Evolutionary conservation across 805 yeast genomes (phyloP).

Genomic region (Candida quercuum): DNA sequence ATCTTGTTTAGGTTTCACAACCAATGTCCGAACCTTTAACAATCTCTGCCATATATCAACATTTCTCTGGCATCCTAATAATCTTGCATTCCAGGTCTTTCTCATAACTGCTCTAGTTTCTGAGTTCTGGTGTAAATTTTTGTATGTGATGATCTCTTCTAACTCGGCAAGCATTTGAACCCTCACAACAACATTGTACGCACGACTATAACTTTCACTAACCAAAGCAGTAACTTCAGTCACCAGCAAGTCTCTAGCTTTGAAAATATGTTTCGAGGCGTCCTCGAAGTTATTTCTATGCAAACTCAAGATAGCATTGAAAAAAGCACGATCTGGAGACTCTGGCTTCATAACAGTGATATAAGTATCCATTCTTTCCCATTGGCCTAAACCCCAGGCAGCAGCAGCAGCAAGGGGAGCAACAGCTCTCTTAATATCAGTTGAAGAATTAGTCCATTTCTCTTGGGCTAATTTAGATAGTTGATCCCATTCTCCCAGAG

Average conservation of each 20-base stretch:
- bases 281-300: constrained; percentile 83
- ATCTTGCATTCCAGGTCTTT: constrained; percentile 89
- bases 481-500: constrained; percentile 98
- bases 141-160: constrained; percentile 90
- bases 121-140: constrained; percentile 76
- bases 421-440: constrained; percentile 72
- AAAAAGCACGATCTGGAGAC: constrained; percentile 92
- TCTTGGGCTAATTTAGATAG: constrained; percentile 78
- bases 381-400: constrained; percentile 95
- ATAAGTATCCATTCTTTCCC: constrained; percentile 94
- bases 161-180: constrained; percentile 96
- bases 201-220: constrained; percentile 93
- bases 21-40: constrained; percentile 87
- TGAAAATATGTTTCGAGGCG: constrained; percentile 71
- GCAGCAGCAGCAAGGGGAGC: constrained; percentile 99
- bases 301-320: constrained; percentile 81
- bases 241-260: constrained; percentile 84
- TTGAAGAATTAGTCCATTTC: constrained; percentile 73
- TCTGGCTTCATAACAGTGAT: constrained; percentile 86
- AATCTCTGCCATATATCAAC: constrained; percentile 99
- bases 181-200: constrained; percentile 93
- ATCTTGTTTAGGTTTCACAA: constrained; percentile 91
- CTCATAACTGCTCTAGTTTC: constrained; percentile 75
- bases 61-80: constrained; percentile 90
- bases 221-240: constrained; percentile 93